phyloP scores from a whole-genome alignment of 2,329 filamentous ascomycete species.

The Clonostachys byssicola region DNA sequence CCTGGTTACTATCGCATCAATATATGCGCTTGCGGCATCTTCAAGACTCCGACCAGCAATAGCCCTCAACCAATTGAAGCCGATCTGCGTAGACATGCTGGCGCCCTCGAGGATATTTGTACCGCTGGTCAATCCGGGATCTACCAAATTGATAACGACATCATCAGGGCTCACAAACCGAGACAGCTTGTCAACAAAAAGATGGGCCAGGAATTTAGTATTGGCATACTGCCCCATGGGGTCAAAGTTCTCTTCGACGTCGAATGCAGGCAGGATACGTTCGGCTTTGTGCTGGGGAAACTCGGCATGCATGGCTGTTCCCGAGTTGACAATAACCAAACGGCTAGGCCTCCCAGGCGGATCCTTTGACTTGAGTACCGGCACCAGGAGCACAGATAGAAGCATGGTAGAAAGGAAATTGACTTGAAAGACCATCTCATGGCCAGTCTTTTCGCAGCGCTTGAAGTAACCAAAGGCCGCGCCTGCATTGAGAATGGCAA shows the following conservation, averaged over 20 bases:
- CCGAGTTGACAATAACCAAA: conserved; percentile 23
- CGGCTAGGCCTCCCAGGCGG: conserved; percentile 10
- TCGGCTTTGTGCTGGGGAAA: conserved; percentile 14
- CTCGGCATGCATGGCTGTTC: conserved; percentile 11
- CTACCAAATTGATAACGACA: conserved; percentile 39
- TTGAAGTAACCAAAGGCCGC: conserved; percentile 9
- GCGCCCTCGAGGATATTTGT: conserved; percentile 32
- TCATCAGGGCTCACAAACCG: conserved; percentile 30
- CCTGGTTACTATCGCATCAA: conserved; percentile 39
- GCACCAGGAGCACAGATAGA: conserved; percentile 23
- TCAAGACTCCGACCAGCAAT: conserved; percentile 20
- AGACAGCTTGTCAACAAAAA: conserved; percentile 27
- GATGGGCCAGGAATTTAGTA: conserved; percentile 22
- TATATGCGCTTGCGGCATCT: conserved; percentile 38
- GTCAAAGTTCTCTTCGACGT: conserved; percentile 16
- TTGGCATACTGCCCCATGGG: conserved; percentile 13
- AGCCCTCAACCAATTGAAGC: conserved; percentile 1
- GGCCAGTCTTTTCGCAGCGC: conserved; percentile 18
- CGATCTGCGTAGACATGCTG: conserved; percentile 6
- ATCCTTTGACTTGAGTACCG: conserved; percentile 19
- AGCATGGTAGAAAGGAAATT: conserved; percentile 30
- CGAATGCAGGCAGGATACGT: conserved; percentile 17
- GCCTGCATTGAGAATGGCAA: conserved; percentile 42
- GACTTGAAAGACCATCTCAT: conserved; percentile 33
- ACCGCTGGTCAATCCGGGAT: conserved; percentile 36